Base-by-base conservation (phyloP, 2,329 filamentous ascomycete species). In the Beauveria scarabaeidicola region DNA sequence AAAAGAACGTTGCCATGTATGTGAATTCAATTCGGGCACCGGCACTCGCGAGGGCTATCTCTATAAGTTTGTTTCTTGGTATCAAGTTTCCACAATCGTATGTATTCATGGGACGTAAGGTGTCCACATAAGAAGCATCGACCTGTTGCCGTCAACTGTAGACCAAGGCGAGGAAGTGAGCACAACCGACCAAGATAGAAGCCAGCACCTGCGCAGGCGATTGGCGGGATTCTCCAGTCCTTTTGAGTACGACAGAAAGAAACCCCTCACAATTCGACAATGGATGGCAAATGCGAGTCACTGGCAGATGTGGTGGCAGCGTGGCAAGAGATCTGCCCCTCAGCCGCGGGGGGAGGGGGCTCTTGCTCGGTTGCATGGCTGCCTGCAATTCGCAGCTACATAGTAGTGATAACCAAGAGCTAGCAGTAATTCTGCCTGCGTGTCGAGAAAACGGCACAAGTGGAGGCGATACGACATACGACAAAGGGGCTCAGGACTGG, bases 391-490 rank as follows among this genome's bases (percentile, higher is more conserved):
- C 15, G 10, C 48, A 52, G 29, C 10, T 38, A 6, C n/a, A n/a
- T n/a, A n/a, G n/a, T n/a, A n/a, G n/a, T 36, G 32, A 36, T 2
- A 15, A 36, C 1, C 5, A 41, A 10, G 17, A 41, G n/a, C 17
- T 41, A 29, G n/a, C 8, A 52, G 48, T 32, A 44, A n/a, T 19
- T 29, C n/a, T 36, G 32, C 11, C 32, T 11, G 11, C 29, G 27
- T 47, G 43, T 38, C 27, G 29, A 47, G 32, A 10, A 56, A 56
- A 47, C 29, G 43, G 53, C 32, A 17, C 53, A 48, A 56, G 53
- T 56, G 55, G 47, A 58, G 55, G 46, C 46, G 44, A 58, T 58
- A 58, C 55, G 55, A 58, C 55, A 50, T 58, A 58, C 55, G 46
- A 58, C 46, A 23, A 43, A 43, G 19, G 5, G 36, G 23, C 19